Base-by-base conservation (phyloP, 805 yeast genomes). In the Yarrowia keelungensis region DNA sequence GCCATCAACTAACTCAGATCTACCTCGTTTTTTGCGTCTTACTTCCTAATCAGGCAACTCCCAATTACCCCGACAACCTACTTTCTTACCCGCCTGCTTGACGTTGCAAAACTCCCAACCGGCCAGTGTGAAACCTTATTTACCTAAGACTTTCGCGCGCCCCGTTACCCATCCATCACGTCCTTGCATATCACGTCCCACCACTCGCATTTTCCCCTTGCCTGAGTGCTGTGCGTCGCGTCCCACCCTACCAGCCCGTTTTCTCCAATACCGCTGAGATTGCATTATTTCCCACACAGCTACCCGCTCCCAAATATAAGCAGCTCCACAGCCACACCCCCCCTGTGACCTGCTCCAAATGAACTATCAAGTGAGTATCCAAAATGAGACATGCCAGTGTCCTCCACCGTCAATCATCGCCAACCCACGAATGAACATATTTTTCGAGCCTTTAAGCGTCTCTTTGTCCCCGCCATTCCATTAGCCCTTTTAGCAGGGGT, bases 171-270 rank as follows among this genome's bases (percentile, higher is more conserved):
- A 38, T 42, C 49, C 49, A 39, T 54, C 46, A 56, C 64, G 64
- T 53, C 59, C 59, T 51, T 53, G 59, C 59, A 53, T 53, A 53
- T 56, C 65, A 59, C 65, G 51, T 59, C 65, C 65, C 50, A 45
- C n/a, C 42, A 43, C 65, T 12, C 62, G 47, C 59, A 22, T 16
- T 54, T 56, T 41, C 50, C 51, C 65, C 65, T 59, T 59, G 65
- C 65, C 51, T 59, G 65, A 35, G 51, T 59, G 65, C 65, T 45
- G 65, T 59, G 51, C 65, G 65, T 59, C 65, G 65, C 65, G 65
- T 59, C 65, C 65, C 65, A 59, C 65, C 65, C 35, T 15, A 43
- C 65, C 65, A 59, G 65, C 65, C 65, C 65, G 64, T 42, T 56
- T 56, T 41, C 26, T 35, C 51, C 51, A 59, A 59, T 59, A 45